A percentile compares a stretch with the other conserved stretches of the same genome.
Evolutionary conservation across 768 basidiomycete species (phyloP).

Genomic region (Paxillus ammoniavirescens): DNA sequence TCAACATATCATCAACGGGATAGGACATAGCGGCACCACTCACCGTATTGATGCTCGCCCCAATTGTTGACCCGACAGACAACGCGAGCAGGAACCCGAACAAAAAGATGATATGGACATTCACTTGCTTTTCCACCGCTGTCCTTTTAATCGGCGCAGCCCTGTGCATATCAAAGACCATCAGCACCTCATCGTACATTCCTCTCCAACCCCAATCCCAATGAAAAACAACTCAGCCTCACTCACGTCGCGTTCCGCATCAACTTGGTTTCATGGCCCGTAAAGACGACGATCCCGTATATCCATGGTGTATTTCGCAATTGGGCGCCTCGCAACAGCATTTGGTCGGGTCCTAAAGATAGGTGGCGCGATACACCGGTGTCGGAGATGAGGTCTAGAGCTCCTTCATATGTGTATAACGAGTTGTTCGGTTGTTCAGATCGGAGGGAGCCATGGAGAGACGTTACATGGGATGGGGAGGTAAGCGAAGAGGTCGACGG

Average conservation of each 20-base stretch:
- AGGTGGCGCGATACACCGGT: constrained; percentile 71
- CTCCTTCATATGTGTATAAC: constrained; percentile 92
- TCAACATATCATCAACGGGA: neutral
- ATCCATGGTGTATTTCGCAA: constrained; percentile 95
- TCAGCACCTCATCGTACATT: neutral
- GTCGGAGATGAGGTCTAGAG: constrained; percentile 59
- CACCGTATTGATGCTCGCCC: constrained; percentile 82
- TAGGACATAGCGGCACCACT: constrained; percentile 19
- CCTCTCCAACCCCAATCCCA: neutral
- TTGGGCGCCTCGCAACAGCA: constrained; percentile 92
- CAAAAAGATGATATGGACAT: constrained; percentile 92
- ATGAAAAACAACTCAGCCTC: neutral
- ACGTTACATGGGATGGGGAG: constrained; percentile 68
- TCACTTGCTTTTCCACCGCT: constrained; percentile 94
- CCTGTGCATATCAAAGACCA: constrained; percentile 38
- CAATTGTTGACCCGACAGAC: constrained; percentile 89
- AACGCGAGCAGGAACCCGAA: constrained; percentile 85
- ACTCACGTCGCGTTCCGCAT: constrained; percentile 97
- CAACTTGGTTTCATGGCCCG: constrained; percentile 97
- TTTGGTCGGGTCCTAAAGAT: constrained; percentile 92
- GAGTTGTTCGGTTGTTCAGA: constrained; percentile 98
- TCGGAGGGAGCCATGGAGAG: constrained; percentile 79
- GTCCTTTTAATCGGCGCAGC: constrained; percentile 97
- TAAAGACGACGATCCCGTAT: constrained; percentile 91
- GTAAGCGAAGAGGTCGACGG: constrained; percentile 76